Conservation (phyloP, 148 eudicot species). For the Chenopodium suecicum region DNA sequence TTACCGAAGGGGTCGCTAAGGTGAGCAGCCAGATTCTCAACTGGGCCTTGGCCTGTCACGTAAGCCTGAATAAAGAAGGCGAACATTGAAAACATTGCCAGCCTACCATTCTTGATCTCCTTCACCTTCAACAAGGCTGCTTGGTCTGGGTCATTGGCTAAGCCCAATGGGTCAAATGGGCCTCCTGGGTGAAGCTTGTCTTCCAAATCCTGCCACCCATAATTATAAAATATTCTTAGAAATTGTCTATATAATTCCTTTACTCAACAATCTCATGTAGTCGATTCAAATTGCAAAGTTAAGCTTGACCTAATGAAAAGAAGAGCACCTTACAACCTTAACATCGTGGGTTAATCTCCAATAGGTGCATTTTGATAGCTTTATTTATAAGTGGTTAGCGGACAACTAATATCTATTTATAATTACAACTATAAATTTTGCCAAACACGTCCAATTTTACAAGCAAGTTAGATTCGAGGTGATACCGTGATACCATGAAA, state of each 20-base stretch:
- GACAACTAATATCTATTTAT: too few species aligned
- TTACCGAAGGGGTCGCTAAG: constrained; percentile 89
- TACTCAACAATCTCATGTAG: too few species aligned
- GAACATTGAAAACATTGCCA: constrained; percentile 97
- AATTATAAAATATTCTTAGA: neutral
- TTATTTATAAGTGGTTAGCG: too few species aligned
- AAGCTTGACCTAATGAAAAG: too few species aligned
- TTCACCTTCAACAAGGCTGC: constrained; percentile 93
- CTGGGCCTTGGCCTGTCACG: constrained; percentile 96
- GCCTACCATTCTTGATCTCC: constrained; percentile 96
- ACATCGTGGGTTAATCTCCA: too few species aligned
- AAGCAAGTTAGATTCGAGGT: too few species aligned
- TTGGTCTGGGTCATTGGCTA: constrained; percentile 95
- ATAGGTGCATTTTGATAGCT: too few species aligned
- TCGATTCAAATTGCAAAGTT: too few species aligned
- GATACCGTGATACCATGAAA: too few species aligned
- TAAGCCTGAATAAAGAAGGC: constrained; percentile 95
- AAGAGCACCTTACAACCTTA: too few species aligned
- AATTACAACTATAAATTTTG: too few species aligned
- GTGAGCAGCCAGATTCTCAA: constrained; percentile 80
- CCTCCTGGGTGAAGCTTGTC: constrained; percentile 99
- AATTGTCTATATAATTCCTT: neutral
- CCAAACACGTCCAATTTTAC: too few species aligned
- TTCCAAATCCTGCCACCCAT: constrained; percentile 53
- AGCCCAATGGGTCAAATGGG: constrained; percentile 93